Conservation (phyloP, 2,329 filamentous ascomycete genomes). For the Thielaviopsis euricoi region DNA sequence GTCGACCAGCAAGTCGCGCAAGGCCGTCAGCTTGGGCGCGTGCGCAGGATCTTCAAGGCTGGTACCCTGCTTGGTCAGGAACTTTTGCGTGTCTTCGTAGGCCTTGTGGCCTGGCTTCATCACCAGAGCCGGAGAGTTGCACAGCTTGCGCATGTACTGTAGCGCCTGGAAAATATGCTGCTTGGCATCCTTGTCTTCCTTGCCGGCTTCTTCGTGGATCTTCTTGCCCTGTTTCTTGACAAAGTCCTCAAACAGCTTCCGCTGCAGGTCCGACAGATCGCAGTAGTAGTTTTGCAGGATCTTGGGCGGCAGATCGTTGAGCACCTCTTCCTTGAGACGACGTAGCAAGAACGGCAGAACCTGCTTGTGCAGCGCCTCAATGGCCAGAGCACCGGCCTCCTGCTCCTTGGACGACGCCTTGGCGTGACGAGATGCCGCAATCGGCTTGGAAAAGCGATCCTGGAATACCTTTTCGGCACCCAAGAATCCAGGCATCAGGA, state of each 20-base stretch:
- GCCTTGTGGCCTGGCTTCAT: slow-evolving; percentile 87
- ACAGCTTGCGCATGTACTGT: slow-evolving; percentile 98
- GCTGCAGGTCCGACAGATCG: slow-evolving; percentile 86
- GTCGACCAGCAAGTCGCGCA: slow-evolving; percentile 89
- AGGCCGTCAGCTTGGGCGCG: slow-evolving; percentile 79
- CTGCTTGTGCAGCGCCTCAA: slow-evolving; percentile 97
- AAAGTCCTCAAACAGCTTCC: slow-evolving; percentile 92
- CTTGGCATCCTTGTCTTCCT: slow-evolving; percentile 81
- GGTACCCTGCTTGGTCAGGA: slow-evolving; percentile 63
- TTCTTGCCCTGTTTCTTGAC: slow-evolving; percentile 84
- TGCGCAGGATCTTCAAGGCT: slow-evolving; percentile 72
- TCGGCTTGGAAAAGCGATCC: slow-evolving; percentile 87
- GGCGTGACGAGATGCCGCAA: slow-evolving; percentile 83
- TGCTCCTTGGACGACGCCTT: slow-evolving; percentile 98
- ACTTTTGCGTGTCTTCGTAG: slow-evolving; percentile 72
- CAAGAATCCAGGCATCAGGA: slow-evolving; percentile 95
- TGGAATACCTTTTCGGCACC: slow-evolving; percentile 91
- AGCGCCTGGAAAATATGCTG: slow-evolving; percentile 98
- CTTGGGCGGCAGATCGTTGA: slow-evolving; percentile 92
- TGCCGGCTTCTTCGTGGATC: slow-evolving; percentile 66
- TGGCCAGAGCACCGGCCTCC: slow-evolving; percentile 86
- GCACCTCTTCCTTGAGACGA: slow-evolving; percentile 90
- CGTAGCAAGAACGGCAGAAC: slow-evolving; percentile 91
- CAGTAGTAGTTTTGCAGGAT: slow-evolving; percentile 99
- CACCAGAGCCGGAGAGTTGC: slow-evolving; percentile 91